Conservation (phyloP, 148 eudicot species). For the Vaccinium darrowii region DNA sequence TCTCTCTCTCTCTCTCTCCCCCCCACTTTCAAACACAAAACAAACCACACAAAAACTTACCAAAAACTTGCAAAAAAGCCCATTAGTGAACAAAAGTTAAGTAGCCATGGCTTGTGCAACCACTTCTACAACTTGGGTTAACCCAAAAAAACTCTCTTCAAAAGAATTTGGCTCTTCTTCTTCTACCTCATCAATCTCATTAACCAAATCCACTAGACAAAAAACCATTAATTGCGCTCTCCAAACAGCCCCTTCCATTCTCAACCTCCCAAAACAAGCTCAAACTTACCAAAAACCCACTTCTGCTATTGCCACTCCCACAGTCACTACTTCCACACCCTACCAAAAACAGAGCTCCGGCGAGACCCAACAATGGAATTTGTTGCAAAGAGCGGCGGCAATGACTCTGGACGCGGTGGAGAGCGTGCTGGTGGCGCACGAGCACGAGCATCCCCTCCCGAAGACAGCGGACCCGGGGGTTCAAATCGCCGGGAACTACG, state of each 20-base stretch:
- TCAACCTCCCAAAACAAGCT: constrained; percentile 26
- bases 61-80: background rate
- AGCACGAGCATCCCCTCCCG: constrained; percentile 37
- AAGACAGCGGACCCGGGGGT: constrained; percentile 59
- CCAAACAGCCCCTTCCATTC: constrained; percentile 24
- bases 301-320: background rate
- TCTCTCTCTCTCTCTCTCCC: constrained; percentile 3
- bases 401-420: constrained; percentile 41
- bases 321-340: background rate
- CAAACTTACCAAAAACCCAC: background rate
- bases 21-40: background rate
- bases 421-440: constrained; percentile 25
- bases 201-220: constrained; percentile 3
- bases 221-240: constrained; percentile 19
- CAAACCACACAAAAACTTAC: background rate
- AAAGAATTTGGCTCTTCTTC: constrained; percentile 1
- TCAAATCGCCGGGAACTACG: constrained; percentile 65
- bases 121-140: constrained; percentile 16
- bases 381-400: constrained; percentile 45
- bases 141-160: constrained; percentile 7
- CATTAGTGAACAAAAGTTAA: background rate
- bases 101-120: constrained; percentile 23
- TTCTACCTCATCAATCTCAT: constrained; percentile 16
- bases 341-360: background rate
- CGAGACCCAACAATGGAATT: constrained; percentile 34